phyloP scores from a whole-genome alignment of 139 green algal species.

The Chlorella ohadii region DNA sequence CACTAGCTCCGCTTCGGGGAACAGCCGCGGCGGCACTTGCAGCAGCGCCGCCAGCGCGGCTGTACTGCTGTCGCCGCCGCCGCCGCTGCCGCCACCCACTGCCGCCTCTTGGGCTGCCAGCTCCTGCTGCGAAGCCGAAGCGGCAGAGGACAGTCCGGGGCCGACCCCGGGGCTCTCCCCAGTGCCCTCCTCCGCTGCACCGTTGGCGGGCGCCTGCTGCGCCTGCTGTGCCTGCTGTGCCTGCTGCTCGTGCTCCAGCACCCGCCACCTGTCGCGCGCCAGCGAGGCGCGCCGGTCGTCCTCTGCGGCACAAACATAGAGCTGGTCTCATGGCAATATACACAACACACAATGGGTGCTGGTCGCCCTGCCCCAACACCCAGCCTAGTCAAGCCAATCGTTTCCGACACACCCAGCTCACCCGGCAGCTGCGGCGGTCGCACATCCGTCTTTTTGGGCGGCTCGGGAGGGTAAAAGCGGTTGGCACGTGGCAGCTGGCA shows the following conservation, averaged over 20 bases:
- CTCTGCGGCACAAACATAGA: too few relatives aligned
- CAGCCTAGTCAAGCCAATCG: too few relatives aligned
- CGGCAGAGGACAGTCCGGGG: not conserved
- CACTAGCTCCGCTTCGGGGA: conserved; percentile 75
- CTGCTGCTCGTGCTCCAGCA: conserved; percentile 33
- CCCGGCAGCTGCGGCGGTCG: conserved; percentile 41
- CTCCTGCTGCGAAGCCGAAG: conserved; percentile 27
- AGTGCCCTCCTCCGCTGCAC: not conserved
- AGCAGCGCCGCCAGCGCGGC: not conserved
- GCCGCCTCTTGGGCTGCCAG: not conserved
- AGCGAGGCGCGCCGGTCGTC: conserved; percentile 25
- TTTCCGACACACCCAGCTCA: too few relatives aligned
- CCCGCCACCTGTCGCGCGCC: conserved; percentile 57
- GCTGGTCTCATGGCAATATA: too few relatives aligned
- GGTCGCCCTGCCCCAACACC: too few relatives aligned
- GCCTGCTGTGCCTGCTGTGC: conserved; percentile 6
- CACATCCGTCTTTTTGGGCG: conserved; percentile 50
- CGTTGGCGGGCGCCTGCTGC: not conserved
- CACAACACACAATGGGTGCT: too few relatives aligned
- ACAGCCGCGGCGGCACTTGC: conserved; percentile 35
- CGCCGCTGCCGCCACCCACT: not conserved
- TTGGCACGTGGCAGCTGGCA: conserved; percentile 85
- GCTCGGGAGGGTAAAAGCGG: conserved; percentile 73
- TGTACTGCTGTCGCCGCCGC: not conserved
- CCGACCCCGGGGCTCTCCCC: not conserved